Base-by-base conservation (phyloP, 768 basidiomycete species). In the Tulasnella sp. region DNA sequence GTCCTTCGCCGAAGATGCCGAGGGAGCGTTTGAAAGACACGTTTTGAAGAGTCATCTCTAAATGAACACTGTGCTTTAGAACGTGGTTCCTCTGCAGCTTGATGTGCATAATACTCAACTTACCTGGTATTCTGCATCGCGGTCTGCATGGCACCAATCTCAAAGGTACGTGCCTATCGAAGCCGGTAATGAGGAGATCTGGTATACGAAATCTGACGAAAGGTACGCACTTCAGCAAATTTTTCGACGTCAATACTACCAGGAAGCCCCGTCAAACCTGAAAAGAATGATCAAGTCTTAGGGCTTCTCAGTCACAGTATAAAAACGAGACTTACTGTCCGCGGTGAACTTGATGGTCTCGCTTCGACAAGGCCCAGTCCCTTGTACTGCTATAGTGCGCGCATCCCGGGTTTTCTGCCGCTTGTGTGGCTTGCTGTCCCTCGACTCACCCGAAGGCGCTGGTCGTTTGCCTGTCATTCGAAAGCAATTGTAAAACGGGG, bases 1-100 rank as follows among this genome's bases (percentile, higher is more conserved):
- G 94, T 94, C 66, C 94, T 77, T 46, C 94, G 78, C 27, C 96
- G 80, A 22, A 99, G 77, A 70, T 92, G 89, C 17, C 94, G 80
- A 10, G 94, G 94, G 5, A 98, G 78, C 9, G 86, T 83, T 70
- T 99, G 94, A 83, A 93, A 99, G 3, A 83, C 87, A 60, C 92
- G 77, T 58, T 87, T 83, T 0, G 86, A 87, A 15, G 85, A 79
- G 64, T 77, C 78, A 7, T 76, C 75, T 56, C 89, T 92, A 62
- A 3, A 57, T 52, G 27, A 12, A 2, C 3, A 1, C 15, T 1
- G 19, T 48, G 12, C 27, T 43, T 43, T 10, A 43, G 41, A 10
- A 19, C 41, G 19, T 11, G 41, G 41, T 49, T 22, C 48, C 17
- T 10, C 24, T 11, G 11, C 10, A 22, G 48, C 24, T 12, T 49